These are phyloP conservation scores for Pleomassaria siparia DNA, from an alignment of 2,329 filamentous ascomycete species.

Conservation along the genomic window DNA sequence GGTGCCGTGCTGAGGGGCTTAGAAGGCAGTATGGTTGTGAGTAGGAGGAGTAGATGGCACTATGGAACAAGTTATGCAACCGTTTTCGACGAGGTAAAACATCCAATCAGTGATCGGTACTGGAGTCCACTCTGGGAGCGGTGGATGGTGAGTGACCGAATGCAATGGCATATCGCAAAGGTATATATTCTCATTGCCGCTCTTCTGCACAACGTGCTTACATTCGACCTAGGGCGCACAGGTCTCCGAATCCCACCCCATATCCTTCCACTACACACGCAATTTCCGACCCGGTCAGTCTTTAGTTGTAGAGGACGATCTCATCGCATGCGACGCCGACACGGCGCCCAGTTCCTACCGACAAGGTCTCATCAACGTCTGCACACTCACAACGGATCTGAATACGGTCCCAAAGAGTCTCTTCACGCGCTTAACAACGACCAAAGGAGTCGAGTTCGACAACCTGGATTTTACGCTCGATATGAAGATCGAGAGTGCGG, in stretches of 20 bases:
- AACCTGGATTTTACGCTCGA: conserved; percentile 81
- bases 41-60: conserved; percentile 71
- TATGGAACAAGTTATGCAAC: conserved; percentile 83
- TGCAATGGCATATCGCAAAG: conserved; percentile 86
- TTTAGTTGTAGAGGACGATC: conserved; percentile 75
- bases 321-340: conserved; percentile 74
- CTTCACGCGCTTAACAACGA: conserved; percentile 76
- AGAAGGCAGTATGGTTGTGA: conserved; percentile 78
- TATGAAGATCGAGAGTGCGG: conserved; percentile 79
- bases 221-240: conserved; percentile 62
- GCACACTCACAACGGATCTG: conserved; percentile 78
- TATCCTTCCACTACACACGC: conserved; percentile 82
- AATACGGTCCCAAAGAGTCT: conserved; percentile 72
- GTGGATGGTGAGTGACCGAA: conserved; percentile 80
- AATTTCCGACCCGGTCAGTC: conserved; percentile 81
- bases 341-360: conserved; percentile 58
- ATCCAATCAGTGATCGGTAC: conserved; percentile 72
- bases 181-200: conserved; percentile 38
- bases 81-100: conserved; percentile 74
- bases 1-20: conserved; percentile 74
- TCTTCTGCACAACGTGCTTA: conserved; percentile 10
- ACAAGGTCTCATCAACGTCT: conserved; percentile 67
- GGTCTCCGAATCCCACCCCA: conserved; percentile 70
- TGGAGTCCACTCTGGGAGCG: conserved; percentile 79
- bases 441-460: conserved; percentile 77